Evolutionary conservation across 2,329 filamentous ascomycete species (phyloP).

Genomic region (Aspergillus novofumigatus): DNA sequence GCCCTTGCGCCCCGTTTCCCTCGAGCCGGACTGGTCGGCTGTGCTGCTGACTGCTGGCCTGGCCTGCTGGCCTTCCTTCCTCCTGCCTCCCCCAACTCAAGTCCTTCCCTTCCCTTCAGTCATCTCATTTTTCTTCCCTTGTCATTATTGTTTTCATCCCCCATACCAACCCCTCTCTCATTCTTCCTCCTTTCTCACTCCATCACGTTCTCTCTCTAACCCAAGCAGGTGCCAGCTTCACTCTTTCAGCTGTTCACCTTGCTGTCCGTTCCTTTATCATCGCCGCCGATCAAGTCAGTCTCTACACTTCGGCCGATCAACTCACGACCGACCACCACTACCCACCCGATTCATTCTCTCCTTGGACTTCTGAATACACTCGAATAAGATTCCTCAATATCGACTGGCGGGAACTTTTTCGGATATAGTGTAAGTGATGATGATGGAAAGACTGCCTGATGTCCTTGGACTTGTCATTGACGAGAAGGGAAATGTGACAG

Average conservation of each 20-base stretch:
- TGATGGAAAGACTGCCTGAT: not conserved
- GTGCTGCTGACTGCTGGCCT: not conserved
- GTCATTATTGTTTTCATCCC: not conserved
- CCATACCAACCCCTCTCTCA: conserved; percentile 5
- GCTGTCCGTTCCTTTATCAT: conserved; percentile 46
- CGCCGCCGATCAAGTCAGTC: conserved; percentile 10
- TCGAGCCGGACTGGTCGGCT: not conserved
- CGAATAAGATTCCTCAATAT: not conserved
- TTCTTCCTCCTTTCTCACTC: conserved; percentile 22
- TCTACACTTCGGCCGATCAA: conserved; percentile 13
- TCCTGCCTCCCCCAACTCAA: conserved; percentile 17
- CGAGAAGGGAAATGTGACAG: not conserved
- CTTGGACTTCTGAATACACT: conserved; percentile 1
- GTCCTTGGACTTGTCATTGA: not conserved
- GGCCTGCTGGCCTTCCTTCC: conserved; percentile 17
- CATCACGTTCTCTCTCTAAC: conserved; percentile 23
- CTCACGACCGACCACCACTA: conserved; percentile 11
- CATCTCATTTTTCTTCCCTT: not conserved
- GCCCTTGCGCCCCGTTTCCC: conserved; percentile 19
- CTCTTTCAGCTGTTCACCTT: conserved; percentile 58
- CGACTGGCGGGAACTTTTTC: conserved; percentile 1
- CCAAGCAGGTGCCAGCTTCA: conserved; percentile 55
- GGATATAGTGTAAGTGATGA: conserved; percentile 10
- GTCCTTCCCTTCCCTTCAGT: conserved; percentile 4
- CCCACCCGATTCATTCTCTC: conserved; percentile 20